Evolutionary conservation across 805 yeast species (phyloP).

Genomic region (Myxozyma geophila): DNA sequence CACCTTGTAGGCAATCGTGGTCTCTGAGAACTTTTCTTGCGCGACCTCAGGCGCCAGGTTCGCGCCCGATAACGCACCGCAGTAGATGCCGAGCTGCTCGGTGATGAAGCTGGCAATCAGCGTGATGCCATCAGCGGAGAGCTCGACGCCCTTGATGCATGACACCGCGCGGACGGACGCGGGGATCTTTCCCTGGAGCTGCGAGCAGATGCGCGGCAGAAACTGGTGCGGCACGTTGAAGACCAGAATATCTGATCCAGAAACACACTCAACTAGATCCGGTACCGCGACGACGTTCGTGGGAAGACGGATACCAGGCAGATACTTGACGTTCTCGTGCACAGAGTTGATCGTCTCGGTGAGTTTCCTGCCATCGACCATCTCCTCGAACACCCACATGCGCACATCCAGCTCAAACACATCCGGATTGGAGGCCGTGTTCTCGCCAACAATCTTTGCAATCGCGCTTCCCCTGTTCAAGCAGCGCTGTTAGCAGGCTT

Average conservation of each 20-base stretch:
- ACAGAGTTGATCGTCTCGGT: constrained; percentile 87
- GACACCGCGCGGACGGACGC: constrained; percentile 84
- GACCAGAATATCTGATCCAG: constrained; percentile 81
- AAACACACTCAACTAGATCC: constrained; percentile 71
- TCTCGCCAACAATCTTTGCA: constrained; percentile 93
- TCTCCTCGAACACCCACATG: constrained; percentile 97
- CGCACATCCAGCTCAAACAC: constrained; percentile 75
- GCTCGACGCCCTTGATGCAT: constrained; percentile 94
- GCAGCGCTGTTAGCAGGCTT: not conserved
- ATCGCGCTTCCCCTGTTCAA: constrained; percentile 79
- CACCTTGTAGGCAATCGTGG: constrained; percentile 86
- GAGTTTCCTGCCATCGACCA: constrained; percentile 65
- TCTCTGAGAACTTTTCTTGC: constrained; percentile 92
- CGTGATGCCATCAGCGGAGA: constrained; percentile 81
- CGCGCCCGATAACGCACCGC: constrained; percentile 98
- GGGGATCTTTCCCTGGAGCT: constrained; percentile 58
- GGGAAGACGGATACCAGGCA: constrained; percentile 88
- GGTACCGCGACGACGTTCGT: constrained; percentile 88
- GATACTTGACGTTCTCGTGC: constrained; percentile 93
- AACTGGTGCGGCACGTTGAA: constrained; percentile 99
- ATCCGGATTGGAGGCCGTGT: constrained; percentile 69
- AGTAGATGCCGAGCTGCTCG: constrained; percentile 78
- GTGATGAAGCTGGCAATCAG: constrained; percentile 78
- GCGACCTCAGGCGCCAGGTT: constrained; percentile 98
- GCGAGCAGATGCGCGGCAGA: constrained; percentile 72